Evolutionary conservation across 495 filamentous ascomycete genomes (phyloP), one percentile per base, ranked within the genome.

Genomic region (Talaromyces ruber): DNA sequence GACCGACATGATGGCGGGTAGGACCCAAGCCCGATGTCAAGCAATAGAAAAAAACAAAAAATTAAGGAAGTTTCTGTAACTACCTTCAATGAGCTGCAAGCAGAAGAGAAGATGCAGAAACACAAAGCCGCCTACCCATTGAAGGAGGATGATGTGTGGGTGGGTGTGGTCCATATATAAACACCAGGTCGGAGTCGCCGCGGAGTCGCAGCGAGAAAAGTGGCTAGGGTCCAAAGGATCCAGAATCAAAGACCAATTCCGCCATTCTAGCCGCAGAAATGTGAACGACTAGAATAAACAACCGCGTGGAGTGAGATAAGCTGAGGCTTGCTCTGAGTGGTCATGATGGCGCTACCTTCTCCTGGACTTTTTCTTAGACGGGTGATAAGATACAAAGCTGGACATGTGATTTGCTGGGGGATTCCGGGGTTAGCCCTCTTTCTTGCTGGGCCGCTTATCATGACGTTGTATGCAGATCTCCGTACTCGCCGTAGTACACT

Each of bases 271-370:
- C 34, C 14, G 34, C 14, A 39, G 34, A 43, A 8, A n/a, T 47
- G 21, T n/a, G 43, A 47, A 47, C 18, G 5, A 47, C 18, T 1
- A 18, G 43, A n/a, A 47, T 47, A 47, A 8, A 22, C 43, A 47
- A 2, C 9, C 43, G 43, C 43, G 43, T 47, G 43, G 43, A 37
- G 34, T 18, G 43, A n/a, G 39, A 43, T 43, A 43, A 21, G 43
- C 16, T n/a, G n/a, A 5, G 2, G 9, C 7, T 2, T 45, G 9
- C n/a, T 16, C 14, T 45, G 43, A 47, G 22, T 54, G 26, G 51
- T 54, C 51, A 54, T 54, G 51, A 54, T 54, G 51, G 51, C 51
- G 51, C 28, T 52, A 52, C 22, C 47, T 52, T 52, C 47, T 52
- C 18, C 16, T 12, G 0, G 32, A 1, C 5, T 12, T 1, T 12